phyloP scores from a whole-genome alignment of 441 rosid species.

The Arabidopsis hybrid region DNA sequence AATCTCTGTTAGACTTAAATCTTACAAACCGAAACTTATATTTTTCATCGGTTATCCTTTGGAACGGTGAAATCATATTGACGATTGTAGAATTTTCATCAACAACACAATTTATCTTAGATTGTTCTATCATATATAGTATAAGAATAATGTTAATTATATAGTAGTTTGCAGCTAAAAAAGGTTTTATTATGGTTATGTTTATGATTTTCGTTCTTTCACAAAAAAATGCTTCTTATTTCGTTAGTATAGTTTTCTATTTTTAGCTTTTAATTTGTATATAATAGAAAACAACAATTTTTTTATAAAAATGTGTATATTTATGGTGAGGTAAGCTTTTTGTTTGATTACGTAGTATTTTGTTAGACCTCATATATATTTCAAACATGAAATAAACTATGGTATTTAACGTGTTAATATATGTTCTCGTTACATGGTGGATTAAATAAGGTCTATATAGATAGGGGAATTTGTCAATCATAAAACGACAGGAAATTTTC shows the following conservation, averaged over 20 bases:
- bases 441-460: background rate
- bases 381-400: constrained; percentile 9
- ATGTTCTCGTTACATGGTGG: constrained; percentile 11
- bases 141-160: background rate
- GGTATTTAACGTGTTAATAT: constrained; percentile 10
- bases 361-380: background rate
- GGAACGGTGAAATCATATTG: background rate
- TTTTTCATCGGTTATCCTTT: background rate
- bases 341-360: background rate
- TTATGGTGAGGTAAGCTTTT: background rate
- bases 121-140: background rate
- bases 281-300: background rate
- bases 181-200: background rate
- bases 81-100: background rate
- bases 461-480: constrained; percentile 16
- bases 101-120: background rate
- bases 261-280: background rate
- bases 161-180: background rate
- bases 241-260: background rate
- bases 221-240: background rate
- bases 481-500: constrained; percentile 9
- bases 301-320: no score
- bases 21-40: background rate
- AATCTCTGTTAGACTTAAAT: background rate
- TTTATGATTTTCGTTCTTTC: background rate